Percentiles rank a stretch among this genome's conserved stretches.
Conservation (phyloP, 768 basidiomycete species). For the Podaxis sp. region DNA sequence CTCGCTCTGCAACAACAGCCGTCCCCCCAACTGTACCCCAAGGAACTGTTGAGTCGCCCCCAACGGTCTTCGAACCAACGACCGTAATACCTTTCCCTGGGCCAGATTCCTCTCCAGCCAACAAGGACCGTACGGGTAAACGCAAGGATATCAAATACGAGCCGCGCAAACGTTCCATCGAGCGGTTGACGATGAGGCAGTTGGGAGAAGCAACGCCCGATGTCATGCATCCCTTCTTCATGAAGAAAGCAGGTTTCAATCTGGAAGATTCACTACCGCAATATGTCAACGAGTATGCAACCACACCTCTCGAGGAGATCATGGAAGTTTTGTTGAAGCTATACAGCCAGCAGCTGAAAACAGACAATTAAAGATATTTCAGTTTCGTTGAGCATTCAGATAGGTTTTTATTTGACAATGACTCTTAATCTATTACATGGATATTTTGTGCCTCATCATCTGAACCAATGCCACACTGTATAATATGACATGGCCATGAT, state of each 20-base stretch:
- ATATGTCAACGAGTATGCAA: slow-evolving; percentile 84
- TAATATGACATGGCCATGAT: not conserved
- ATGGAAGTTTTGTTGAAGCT: slow-evolving; percentile 74
- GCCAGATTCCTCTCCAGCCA: not conserved
- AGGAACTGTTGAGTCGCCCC: not conserved
- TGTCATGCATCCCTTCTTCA: slow-evolving; percentile 84
- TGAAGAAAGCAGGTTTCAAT: slow-evolving; percentile 80
- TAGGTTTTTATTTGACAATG: not conserved
- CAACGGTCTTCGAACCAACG: not conserved
- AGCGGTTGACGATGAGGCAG: slow-evolving; percentile 80
- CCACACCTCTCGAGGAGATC: slow-evolving; percentile 77
- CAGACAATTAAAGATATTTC: slow-evolving; percentile 17
- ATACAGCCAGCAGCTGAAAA: slow-evolving; percentile 65
- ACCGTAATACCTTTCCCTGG: slow-evolving; percentile 6
- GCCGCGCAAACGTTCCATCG: slow-evolving; percentile 59
- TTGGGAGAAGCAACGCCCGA: slow-evolving; percentile 87
- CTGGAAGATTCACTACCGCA: slow-evolving; percentile 82
- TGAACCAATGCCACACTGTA: not conserved
- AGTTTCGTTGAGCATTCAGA: not conserved
- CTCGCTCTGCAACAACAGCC: slow-evolving; percentile 15
- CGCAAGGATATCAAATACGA: slow-evolving; percentile 42
- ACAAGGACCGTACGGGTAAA: slow-evolving; percentile 15
- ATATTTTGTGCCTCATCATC: slow-evolving; percentile 11
- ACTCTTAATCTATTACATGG: slow-evolving; percentile 1
- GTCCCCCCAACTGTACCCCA: not conserved